A percentile compares a stretch with the other conserved stretches of the same genome.
These are phyloP conservation scores for Cladosporium phlei DNA, from an alignment of 2,329 filamentous ascomycete species.

Conservation along the genomic window DNA sequence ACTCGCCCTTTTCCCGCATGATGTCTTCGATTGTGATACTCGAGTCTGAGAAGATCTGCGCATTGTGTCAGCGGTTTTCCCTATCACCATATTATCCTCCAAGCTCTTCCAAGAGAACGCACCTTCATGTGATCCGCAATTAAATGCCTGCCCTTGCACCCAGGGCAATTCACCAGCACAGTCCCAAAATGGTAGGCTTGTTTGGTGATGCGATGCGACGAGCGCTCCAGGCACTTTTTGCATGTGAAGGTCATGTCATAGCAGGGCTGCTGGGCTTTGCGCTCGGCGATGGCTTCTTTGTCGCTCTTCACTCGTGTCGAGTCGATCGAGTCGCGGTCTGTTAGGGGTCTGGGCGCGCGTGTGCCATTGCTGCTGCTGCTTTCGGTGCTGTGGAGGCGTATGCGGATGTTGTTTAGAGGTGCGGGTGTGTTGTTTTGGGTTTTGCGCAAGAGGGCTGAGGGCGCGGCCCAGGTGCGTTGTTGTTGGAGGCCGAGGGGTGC, in stretches of 20 bases:
- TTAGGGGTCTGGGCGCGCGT: conserved; percentile 23
- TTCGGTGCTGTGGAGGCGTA: conserved; percentile 11
- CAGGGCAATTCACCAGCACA: conserved; percentile 81
- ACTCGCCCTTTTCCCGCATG: conserved; percentile 67
- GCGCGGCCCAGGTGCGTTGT: conserved; percentile 16
- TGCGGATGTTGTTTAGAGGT: conserved; percentile 12
- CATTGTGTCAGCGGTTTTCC: conserved; percentile 13
- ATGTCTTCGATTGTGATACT: conserved; percentile 71
- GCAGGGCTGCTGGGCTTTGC: conserved; percentile 53
- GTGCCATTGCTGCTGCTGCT: conserved; percentile 15
- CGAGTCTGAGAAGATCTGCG: conserved; percentile 67
- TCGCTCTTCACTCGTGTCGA: conserved; percentile 19
- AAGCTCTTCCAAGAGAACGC: no score
- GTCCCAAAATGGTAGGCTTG: conserved; percentile 92
- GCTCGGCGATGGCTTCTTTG: conserved; percentile 34
- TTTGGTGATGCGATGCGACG: conserved; percentile 82
- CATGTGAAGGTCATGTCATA: conserved; percentile 93
- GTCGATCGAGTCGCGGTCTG: conserved; percentile 23
- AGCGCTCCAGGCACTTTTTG: conserved; percentile 68
- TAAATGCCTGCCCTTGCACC: conserved; percentile 80
- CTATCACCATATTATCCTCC: no score
- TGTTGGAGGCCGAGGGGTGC: conserved; percentile 23
- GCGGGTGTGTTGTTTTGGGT: conserved; percentile 13
- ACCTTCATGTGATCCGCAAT: conserved; percentile 83
- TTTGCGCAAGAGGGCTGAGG: conserved; percentile 14